These are phyloP conservation scores for Talaromyces sp. DNA, from an alignment of 2,329 filamentous ascomycete species.

Conservation along the genomic window DNA sequence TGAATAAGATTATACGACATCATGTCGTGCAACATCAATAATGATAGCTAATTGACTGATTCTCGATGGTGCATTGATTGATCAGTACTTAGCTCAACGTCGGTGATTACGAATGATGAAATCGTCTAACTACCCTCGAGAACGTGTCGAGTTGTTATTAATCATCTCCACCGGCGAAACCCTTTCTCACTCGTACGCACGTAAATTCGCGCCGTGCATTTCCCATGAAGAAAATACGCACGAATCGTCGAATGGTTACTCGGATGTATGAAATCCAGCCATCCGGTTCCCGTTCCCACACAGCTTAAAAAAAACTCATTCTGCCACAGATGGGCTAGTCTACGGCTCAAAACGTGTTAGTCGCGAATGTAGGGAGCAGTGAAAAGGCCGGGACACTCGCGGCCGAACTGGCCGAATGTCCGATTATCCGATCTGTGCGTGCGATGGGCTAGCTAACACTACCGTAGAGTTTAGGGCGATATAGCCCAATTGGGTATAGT, in stretches of 20 bases:
- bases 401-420: conserved; percentile 11
- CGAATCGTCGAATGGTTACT: too few relatives aligned
- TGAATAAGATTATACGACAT: background rate
- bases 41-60: background rate
- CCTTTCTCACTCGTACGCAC: background rate
- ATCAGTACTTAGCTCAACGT: background rate
- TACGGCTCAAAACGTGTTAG: background rate
- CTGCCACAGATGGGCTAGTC: background rate
- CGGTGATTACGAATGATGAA: background rate
- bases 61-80: background rate
- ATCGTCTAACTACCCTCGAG: background rate
- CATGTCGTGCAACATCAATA: background rate
- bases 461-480: background rate
- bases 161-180: background rate
- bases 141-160: background rate
- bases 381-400: background rate
- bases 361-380: background rate
- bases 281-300: background rate
- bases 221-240: background rate
- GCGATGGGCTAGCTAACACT: background rate
- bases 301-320: background rate
- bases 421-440: conserved; percentile 13
- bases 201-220: background rate
- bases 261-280: background rate
- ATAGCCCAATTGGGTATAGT: conserved; percentile 1